Percentiles rank a stretch among this genome's conserved stretches.
These are phyloP conservation scores for Herpetospermum pedunculosum DNA, from an alignment of 306 rosid genomes.

Conservation along the genomic window DNA sequence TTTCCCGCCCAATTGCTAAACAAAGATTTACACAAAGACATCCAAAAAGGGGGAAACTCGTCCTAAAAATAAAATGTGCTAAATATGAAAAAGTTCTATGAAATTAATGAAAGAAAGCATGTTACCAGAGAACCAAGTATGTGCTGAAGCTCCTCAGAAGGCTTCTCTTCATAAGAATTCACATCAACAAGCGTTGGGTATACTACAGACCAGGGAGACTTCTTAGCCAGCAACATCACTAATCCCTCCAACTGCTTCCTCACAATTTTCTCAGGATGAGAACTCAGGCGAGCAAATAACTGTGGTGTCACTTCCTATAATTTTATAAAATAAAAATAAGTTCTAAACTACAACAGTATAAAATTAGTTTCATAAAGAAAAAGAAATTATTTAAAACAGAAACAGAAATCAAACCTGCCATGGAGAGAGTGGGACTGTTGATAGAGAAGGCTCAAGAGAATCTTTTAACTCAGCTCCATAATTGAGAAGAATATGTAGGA, in stretches of 20 bases:
- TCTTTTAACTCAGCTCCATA: conserved; percentile 86
- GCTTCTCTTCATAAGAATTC: conserved; percentile 75
- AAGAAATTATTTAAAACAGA: neutral
- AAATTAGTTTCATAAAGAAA: neutral
- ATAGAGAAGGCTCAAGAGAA: conserved; percentile 57
- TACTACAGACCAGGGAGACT: conserved; percentile 83
- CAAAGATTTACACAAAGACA: neutral
- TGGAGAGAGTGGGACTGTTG: conserved; percentile 67
- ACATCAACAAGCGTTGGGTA: conserved; percentile 88
- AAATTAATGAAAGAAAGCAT: conserved; percentile 18
- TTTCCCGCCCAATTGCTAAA: neutral
- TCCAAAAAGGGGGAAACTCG: neutral
- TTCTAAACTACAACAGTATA: neutral
- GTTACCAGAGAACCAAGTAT: conserved; percentile 80
- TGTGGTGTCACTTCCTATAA: conserved; percentile 86
- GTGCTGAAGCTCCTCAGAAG: conserved; percentile 85
- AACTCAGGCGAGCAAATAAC: conserved; percentile 78
- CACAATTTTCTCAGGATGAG: conserved; percentile 77
- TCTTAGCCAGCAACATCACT: conserved; percentile 79
- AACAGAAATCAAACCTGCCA: conserved; percentile 71
- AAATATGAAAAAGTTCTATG: neutral
- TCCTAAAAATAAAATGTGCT: neutral
- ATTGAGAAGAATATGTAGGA: conserved; percentile 82
- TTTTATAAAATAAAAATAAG: conserved; percentile 11
- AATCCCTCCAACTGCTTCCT: conserved; percentile 89